Evolutionary conservation across 192 early-diverging fungal species (phyloP), one percentile per base, ranked within the genome.

Genomic region (Rhizophagus sp.): DNA sequence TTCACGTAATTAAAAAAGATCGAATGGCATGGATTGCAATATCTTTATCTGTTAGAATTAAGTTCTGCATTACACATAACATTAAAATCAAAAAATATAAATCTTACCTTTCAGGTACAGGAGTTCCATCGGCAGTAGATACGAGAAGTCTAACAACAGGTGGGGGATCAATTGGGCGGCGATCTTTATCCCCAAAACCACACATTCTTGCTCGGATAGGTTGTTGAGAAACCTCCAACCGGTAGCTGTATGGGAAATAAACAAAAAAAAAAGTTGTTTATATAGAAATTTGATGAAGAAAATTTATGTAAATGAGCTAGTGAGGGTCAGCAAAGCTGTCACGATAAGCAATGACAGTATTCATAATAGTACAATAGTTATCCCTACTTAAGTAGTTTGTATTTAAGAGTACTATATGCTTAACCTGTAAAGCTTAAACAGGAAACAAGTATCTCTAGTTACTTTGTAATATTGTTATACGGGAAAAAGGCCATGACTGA

Each of bases 101-200:
- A 22, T 57, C 15, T 57, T n/a, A 82, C 83, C 78, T 84, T 22
- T 79, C 81, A 19, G 78, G 71, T 34, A 47, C 61, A 15, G 75
- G 41, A 13, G 30, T 78, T 34, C 82, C 77, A 33, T 85, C 80
- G 34, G 50, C 57, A 33, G 61, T 69, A 67, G 78, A 69, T 12
- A 89, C 83, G 61, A 87, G 75, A 4, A 93, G 82, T 81, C 90
- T 88, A 13, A 91, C 70, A 80, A 92, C 88, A 0, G 90, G 88
- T 22, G 89, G 89, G 0, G 90, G 91, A 72, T 90, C 90, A 27
- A 90, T 86, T 62, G 88, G 87, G 13, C 90, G 82, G 34, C 87
- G 83, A 83, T 91, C 89, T 82, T 90, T 92, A 72, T 93, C 91
- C 7, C 89, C 89, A 84, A 91, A 92, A n/a, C 90, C 92, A 78